Percentiles rank a stretch among this genome's conserved stretches.
Conservation (phyloP, 2,329 filamentous ascomycete species). For the Phaeophleospora eucalypticola region DNA sequence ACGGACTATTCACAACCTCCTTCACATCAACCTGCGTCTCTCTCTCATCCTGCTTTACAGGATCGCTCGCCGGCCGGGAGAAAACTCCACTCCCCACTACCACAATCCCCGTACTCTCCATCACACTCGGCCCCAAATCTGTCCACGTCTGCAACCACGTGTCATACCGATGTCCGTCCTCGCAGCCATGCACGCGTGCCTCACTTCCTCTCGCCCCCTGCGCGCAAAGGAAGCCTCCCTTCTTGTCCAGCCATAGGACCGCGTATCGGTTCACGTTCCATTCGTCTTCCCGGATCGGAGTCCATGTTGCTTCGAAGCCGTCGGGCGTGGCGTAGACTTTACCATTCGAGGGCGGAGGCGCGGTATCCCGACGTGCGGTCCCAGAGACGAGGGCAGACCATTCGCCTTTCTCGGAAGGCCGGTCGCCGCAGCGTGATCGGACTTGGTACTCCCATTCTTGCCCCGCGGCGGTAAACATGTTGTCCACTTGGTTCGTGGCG, state of each 20-base stretch:
- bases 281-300: not conserved
- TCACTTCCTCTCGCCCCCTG: constrained; percentile 7
- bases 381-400: constrained; percentile 12
- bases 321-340: constrained; percentile 7
- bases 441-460: constrained; percentile 17
- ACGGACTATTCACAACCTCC: not conserved
- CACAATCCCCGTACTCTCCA: not conserved
- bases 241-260: constrained; percentile 12
- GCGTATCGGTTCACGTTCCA: constrained; percentile 19
- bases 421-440: constrained; percentile 7
- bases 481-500: constrained; percentile 10
- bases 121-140: constrained; percentile 5
- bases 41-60: not conserved
- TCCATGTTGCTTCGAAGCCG: constrained; percentile 13
- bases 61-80: constrained; percentile 5
- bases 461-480: constrained; percentile 11
- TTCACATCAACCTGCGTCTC: not conserved
- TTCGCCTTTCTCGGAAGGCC: constrained; percentile 3
- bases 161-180: constrained; percentile 10
- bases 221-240: constrained; percentile 10
- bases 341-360: constrained; percentile 11
- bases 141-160: constrained; percentile 17
- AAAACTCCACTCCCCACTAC: constrained; percentile 13
- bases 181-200: constrained; percentile 6
- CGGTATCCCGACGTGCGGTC: constrained; percentile 5